A percentile compares a stretch with the other conserved stretches of the same genome.
Evolutionary conservation across 495 filamentous ascomycete genomes (phyloP).

Genomic region (Talaromyces ruber): DNA sequence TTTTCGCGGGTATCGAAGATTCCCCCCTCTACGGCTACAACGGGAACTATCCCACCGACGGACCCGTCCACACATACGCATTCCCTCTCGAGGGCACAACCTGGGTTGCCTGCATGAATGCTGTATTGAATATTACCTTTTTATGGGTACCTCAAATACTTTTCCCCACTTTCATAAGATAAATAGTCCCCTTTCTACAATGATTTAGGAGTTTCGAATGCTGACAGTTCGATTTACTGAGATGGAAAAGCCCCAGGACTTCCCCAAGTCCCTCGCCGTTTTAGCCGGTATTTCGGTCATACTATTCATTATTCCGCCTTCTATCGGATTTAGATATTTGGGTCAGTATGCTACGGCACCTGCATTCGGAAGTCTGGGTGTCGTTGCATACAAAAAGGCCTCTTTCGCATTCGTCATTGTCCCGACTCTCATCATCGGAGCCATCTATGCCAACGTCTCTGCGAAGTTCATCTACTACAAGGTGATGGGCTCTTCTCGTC

Average conservation of each 20-base stretch:
- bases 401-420: slow-evolving; percentile 89
- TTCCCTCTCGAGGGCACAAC: slow-evolving; percentile 60
- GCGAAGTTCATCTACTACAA: slow-evolving; percentile 84
- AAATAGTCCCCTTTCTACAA: no score
- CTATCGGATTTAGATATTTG: slow-evolving; percentile 69
- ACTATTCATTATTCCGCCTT: slow-evolving; percentile 67
- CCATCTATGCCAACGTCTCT: slow-evolving; percentile 79
- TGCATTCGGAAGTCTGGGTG: slow-evolving; percentile 70
- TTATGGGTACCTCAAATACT: slow-evolving; percentile 93
- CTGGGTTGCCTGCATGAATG: slow-evolving; percentile 69
- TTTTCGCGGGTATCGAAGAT: slow-evolving; percentile 64
- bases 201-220: no score
- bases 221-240: slow-evolving; percentile 34
- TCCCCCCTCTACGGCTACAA: slow-evolving; percentile 54
- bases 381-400: slow-evolving; percentile 66
- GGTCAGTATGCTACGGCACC: slow-evolving; percentile 76
- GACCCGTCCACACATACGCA: slow-evolving; percentile 45
- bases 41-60: slow-evolving; percentile 40
- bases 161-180: slow-evolving; percentile 82
- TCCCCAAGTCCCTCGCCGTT: slow-evolving; percentile 81
- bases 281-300: slow-evolving; percentile 79
- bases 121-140: slow-evolving; percentile 84
- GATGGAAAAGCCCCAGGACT: slow-evolving; percentile 79
- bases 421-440: slow-evolving; percentile 79
- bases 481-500: slow-evolving; percentile 64